phyloP scores from a whole-genome alignment of 352 stramenopile genomes.

The Pythium dissotocum region DNA sequence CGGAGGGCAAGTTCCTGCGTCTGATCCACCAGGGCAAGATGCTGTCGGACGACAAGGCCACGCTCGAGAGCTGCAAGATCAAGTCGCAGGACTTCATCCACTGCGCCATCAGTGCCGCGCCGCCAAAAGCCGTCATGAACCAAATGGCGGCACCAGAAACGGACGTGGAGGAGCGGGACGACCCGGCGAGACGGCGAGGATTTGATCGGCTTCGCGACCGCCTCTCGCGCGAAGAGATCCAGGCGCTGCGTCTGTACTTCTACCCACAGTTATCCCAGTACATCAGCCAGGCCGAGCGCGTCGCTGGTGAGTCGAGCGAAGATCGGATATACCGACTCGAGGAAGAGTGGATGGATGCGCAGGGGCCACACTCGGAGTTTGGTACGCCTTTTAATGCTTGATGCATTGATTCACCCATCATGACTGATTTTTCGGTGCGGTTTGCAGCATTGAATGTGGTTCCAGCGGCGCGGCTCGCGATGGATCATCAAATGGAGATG shows the following conservation, averaged over 20 bases:
- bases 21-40: conserved; percentile 90
- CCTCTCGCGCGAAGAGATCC: conserved; percentile 84
- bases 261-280: conserved; percentile 85
- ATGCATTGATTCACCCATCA: no score
- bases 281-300: conserved; percentile 78
- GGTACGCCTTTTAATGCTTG: conserved; percentile 38
- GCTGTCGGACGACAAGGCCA: conserved; percentile 81
- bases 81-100: conserved; percentile 87
- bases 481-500: conserved; percentile 86
- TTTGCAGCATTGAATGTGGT: conserved; percentile 77
- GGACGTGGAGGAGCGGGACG: conserved; percentile 61
- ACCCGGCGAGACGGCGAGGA: conserved; percentile 52
- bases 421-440: not conserved
- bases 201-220: conserved; percentile 82
- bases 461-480: conserved; percentile 60
- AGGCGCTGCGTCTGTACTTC: conserved; percentile 83
- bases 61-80: conserved; percentile 70
- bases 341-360: conserved; percentile 87
- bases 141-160: conserved; percentile 55
- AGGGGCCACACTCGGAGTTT: conserved; percentile 88
- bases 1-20: conserved; percentile 82
- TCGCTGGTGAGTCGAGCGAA: conserved; percentile 77
- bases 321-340: conserved; percentile 88
- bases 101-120: conserved; percentile 80
- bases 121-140: conserved; percentile 74